These are phyloP conservation scores for Zoysia japonica DNA, from an alignment of 176 grass and related monocot species.

Conservation along the genomic window DNA sequence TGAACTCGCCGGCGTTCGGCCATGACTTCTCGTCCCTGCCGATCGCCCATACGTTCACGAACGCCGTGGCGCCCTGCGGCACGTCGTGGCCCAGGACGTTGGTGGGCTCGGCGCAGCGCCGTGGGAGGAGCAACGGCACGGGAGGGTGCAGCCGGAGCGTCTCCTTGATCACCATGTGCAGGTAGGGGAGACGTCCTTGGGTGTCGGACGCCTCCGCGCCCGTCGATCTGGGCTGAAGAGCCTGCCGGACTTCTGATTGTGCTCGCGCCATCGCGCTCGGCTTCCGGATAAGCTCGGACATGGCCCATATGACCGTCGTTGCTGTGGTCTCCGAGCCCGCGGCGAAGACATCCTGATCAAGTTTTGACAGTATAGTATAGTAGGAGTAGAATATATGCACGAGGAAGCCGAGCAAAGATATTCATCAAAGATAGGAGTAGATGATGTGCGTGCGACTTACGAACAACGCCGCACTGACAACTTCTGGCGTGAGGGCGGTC, in stretches of 20 bases:
- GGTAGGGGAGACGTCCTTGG: conserved; percentile 28
- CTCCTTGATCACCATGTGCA: conserved; percentile 55
- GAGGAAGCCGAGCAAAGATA: no score
- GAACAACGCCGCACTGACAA: conserved; percentile 10
- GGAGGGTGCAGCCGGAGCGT: conserved; percentile 47
- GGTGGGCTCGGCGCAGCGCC: conserved; percentile 15
- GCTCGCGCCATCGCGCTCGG: conserved; percentile 1
- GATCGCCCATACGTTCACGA: conserved; percentile 51
- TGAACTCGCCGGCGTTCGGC: conserved; percentile 40
- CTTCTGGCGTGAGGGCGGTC: conserved; percentile 8
- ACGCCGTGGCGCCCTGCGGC: conserved; percentile 12
- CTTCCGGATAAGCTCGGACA: conserved; percentile 48
- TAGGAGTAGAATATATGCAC: neutral
- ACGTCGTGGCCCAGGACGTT: conserved; percentile 48
- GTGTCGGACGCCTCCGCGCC: conserved; percentile 1
- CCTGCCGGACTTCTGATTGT: conserved; percentile 34
- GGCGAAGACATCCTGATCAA: conserved; percentile 43
- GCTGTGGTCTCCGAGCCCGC: conserved; percentile 45
- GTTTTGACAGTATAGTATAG: neutral
- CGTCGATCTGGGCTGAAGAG: neutral
- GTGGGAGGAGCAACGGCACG: conserved; percentile 39
- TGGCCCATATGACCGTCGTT: conserved; percentile 44
- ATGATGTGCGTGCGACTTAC: neutral
- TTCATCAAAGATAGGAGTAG: neutral
- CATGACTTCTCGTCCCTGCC: conserved; percentile 43